Conservation (phyloP, 139 green algal species). For the Chlamydomonas schloesseri region DNA sequence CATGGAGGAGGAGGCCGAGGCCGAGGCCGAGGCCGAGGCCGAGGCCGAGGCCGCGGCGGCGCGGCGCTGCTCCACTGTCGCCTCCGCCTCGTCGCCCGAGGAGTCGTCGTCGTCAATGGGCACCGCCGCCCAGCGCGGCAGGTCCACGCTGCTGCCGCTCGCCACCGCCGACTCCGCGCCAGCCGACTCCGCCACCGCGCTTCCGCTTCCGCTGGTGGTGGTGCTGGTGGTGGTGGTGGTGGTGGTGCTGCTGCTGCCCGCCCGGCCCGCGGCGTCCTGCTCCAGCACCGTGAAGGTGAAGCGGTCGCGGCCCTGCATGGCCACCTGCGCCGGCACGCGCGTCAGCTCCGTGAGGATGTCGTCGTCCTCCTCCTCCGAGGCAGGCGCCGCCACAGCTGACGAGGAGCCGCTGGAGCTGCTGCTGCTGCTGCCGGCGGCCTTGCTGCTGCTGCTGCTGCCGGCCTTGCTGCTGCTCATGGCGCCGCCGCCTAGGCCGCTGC, state of each 20-base stretch:
- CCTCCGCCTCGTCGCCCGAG: not conserved
- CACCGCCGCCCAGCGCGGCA: conserved; percentile 15
- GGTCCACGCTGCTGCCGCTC: conserved; percentile 17
- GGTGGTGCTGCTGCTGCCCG: no score
- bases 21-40: no score
- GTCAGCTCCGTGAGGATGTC: conserved; percentile 46
- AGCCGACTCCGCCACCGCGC: not conserved
- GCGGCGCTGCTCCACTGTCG: not conserved
- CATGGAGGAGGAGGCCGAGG: not conserved
- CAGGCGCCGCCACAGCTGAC: not conserved
- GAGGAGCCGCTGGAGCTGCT: not conserved
- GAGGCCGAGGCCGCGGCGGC: no score
- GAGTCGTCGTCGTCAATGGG: conserved; percentile 28
- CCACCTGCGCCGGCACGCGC: conserved; percentile 59
- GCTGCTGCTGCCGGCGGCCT: not conserved
- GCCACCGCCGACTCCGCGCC: not conserved
- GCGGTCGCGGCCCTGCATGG: conserved; percentile 57
- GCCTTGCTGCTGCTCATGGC: not conserved
- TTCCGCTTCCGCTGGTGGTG: not conserved
- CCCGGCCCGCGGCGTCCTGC: not conserved
- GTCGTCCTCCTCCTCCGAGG: conserved; percentile 10
- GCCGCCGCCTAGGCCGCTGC: no score
- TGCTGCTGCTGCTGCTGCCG: not conserved
- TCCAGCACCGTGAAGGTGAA: conserved; percentile 59
- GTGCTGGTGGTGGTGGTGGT: not conserved